Conservation (phyloP, 192 early-diverging fungal species). For the Coemansia sp. region DNA sequence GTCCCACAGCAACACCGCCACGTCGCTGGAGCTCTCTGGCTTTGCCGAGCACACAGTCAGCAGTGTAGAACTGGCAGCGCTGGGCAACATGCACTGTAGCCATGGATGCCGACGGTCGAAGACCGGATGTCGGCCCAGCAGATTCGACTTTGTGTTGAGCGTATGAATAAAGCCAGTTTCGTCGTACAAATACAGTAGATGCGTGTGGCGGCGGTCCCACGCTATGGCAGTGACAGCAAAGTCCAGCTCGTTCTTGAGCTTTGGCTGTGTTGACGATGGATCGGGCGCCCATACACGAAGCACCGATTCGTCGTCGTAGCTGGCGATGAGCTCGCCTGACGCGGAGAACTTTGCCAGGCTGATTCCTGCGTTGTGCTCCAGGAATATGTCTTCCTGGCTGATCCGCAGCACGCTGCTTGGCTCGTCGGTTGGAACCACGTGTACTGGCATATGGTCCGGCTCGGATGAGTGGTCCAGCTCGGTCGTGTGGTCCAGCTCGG, state of each 20-base stretch:
- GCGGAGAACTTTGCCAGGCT: slow-evolving; percentile 47
- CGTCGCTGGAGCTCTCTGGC: slow-evolving; percentile 43
- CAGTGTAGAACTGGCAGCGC: slow-evolving; percentile 40
- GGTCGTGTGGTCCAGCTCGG: too few relatives aligned
- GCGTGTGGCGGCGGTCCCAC: slow-evolving; percentile 48
- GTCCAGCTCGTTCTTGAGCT: slow-evolving; percentile 54
- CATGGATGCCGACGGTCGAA: slow-evolving; percentile 34
- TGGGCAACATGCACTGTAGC: slow-evolving; percentile 46
- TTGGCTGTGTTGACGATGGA: slow-evolving; percentile 25
- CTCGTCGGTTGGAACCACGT: slow-evolving; percentile 27
- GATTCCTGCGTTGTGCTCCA: slow-evolving; percentile 52
- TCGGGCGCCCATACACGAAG: slow-evolving; percentile 54
- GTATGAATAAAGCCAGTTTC: slow-evolving; percentile 49
- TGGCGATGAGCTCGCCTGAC: slow-evolving; percentile 48
- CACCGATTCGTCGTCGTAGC: slow-evolving; percentile 55
- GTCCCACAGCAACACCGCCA: slow-evolving; percentile 45
- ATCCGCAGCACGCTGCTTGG: slow-evolving; percentile 41
- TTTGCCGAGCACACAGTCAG: slow-evolving; percentile 41
- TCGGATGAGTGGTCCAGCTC: background rate
- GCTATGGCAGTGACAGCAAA: slow-evolving; percentile 49
- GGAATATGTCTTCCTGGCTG: slow-evolving; percentile 52
- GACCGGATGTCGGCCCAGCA: slow-evolving; percentile 40
- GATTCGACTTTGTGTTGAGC: slow-evolving; percentile 48
- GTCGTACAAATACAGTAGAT: slow-evolving; percentile 51
- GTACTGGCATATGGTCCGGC: background rate